Evolutionary conservation across 2,329 filamentous ascomycete genomes (phyloP).

Genomic region (Clonostachys sp.): DNA sequence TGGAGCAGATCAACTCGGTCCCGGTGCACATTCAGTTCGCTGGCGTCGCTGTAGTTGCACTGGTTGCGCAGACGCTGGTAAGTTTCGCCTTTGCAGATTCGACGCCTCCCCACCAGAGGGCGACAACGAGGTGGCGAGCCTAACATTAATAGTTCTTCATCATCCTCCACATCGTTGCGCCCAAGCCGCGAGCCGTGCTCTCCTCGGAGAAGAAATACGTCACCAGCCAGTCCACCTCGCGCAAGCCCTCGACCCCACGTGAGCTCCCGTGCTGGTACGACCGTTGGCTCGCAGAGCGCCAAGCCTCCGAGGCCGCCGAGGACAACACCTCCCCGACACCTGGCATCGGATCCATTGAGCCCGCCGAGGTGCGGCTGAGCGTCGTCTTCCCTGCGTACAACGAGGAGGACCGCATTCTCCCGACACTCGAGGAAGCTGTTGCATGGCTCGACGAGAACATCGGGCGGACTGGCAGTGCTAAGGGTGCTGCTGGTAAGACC

Average conservation of each 20-base stretch:
- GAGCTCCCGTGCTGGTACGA: slow-evolving; percentile 85
- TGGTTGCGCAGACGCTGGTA: slow-evolving; percentile 32
- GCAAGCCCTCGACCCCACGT: slow-evolving; percentile 27
- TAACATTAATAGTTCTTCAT: slow-evolving; percentile 44
- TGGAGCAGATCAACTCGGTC: neutral
- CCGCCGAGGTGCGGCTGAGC: slow-evolving; percentile 79
- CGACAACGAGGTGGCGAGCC: too few relatives aligned
- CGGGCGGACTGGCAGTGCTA: slow-evolving; percentile 38
- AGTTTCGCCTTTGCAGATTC: slow-evolving; percentile 1
- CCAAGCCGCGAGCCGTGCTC: slow-evolving; percentile 69
- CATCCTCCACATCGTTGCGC: slow-evolving; percentile 70
- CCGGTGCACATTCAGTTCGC: neutral
- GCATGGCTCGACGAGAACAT: slow-evolving; percentile 77
- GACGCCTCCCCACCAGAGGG: too few relatives aligned
- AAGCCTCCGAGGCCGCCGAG: slow-evolving; percentile 33
- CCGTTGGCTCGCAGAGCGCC: slow-evolving; percentile 60
- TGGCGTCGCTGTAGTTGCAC: slow-evolving; percentile 13
- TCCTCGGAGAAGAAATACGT: slow-evolving; percentile 82
- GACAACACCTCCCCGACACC: slow-evolving; percentile 18
- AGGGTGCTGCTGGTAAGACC: slow-evolving; percentile 9
- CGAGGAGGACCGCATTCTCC: slow-evolving; percentile 76
- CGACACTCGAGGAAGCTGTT: slow-evolving; percentile 87
- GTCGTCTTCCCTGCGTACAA: slow-evolving; percentile 96
- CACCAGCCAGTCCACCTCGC: slow-evolving; percentile 67
- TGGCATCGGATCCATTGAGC: slow-evolving; percentile 59